Percentiles rank a stretch among this genome's conserved stretches.
phyloP scores from a whole-genome alignment of 805 yeast species.

The Ogataea parapolymorpha region DNA sequence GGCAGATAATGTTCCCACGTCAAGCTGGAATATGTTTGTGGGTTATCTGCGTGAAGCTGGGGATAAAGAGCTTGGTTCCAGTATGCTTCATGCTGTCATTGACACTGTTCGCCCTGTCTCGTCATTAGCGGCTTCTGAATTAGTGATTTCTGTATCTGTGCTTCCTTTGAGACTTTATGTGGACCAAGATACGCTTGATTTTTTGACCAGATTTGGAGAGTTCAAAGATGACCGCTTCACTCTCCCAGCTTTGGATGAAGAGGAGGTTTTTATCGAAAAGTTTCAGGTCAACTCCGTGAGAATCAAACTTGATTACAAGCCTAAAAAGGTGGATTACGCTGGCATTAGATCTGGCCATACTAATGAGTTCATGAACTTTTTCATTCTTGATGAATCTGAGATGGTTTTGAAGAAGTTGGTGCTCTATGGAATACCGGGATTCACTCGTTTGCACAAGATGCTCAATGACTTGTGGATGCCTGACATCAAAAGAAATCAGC shows the following conservation, averaged over 20 bases:
- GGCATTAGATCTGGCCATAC: slow-evolving; percentile 86
- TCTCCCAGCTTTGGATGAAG: slow-evolving; percentile 44
- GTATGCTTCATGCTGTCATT: slow-evolving; percentile 54
- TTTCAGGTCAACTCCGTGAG: slow-evolving; percentile 57
- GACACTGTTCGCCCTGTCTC: slow-evolving; percentile 64
- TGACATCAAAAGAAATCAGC: slow-evolving; percentile 76
- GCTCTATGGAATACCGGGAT: slow-evolving; percentile 76
- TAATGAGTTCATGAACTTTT: slow-evolving; percentile 83
- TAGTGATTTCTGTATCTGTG: slow-evolving; percentile 48
- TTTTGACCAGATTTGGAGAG: slow-evolving; percentile 72
- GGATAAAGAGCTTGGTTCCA: slow-evolving; percentile 64
- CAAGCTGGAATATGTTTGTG: slow-evolving; percentile 86
- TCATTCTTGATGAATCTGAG: slow-evolving; percentile 82
- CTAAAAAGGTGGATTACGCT: slow-evolving; percentile 79
- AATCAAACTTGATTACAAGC: slow-evolving; percentile 83
- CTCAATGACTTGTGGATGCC: slow-evolving; percentile 83
- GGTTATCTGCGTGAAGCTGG: slow-evolving; percentile 68
- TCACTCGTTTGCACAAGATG: slow-evolving; percentile 51
- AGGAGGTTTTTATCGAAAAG: slow-evolving; percentile 64
- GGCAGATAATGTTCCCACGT: slow-evolving; percentile 75
- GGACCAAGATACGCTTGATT: slow-evolving; percentile 92
- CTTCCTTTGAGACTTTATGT: slow-evolving; percentile 80
- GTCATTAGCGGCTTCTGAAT: slow-evolving; percentile 64
- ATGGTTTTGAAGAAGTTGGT: slow-evolving; percentile 59
- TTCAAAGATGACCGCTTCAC: slow-evolving; percentile 72